Base-by-base conservation (phyloP, 495 filamentous ascomycete genomes). In the Amphirosellinia nigrospora region DNA sequence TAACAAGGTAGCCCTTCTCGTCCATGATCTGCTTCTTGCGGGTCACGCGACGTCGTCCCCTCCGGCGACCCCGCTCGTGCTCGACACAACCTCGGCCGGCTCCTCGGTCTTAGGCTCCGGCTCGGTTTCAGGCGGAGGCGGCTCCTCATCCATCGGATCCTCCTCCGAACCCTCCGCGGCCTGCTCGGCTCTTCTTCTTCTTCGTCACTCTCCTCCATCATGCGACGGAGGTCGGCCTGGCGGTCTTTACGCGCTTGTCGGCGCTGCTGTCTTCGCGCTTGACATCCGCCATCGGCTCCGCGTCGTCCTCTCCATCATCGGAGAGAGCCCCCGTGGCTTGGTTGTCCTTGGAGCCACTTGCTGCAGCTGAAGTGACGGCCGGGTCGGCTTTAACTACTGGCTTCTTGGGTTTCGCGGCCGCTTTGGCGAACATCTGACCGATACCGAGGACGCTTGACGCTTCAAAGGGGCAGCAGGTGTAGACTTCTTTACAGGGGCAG, bases 1-100 rank as follows among this genome's bases (percentile, higher is more conserved):
- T 98, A 21, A 98, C 96, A 16, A 99, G 83, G 78, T 97, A 99
- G 46, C 96, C 95, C 70, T 98, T 93, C 50, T 94, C 93, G 76
- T 99, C 96, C 84, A 94, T 93, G 60, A 91, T 83, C 50, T 90
- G 94, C 84, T 91, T 92, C 86, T 96, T 98, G 81, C 92, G 94
- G 86, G 91, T 94, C 11, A 98, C 86, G 74, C 90, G 90, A 68
- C 96, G 88, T 79, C 89, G 89, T 61, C 93, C 94, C 69, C 95
- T 86, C 38, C 93, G 85, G 65, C 94, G 87, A 11, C 94, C 93
- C 87, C 87, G 46, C 84, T 79, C 0, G 86, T 83, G 6, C 85
- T 86, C 26, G 86, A 82, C 0, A 86, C 83, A 2, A 86, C 81
- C 65, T 89, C 87, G n/a, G 82, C 72, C 32, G 83, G 79, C 61